These are phyloP conservation scores for Berkeleyomyces rouxiae DNA, from an alignment of 2,329 filamentous ascomycete genomes.

Conservation along the genomic window DNA sequence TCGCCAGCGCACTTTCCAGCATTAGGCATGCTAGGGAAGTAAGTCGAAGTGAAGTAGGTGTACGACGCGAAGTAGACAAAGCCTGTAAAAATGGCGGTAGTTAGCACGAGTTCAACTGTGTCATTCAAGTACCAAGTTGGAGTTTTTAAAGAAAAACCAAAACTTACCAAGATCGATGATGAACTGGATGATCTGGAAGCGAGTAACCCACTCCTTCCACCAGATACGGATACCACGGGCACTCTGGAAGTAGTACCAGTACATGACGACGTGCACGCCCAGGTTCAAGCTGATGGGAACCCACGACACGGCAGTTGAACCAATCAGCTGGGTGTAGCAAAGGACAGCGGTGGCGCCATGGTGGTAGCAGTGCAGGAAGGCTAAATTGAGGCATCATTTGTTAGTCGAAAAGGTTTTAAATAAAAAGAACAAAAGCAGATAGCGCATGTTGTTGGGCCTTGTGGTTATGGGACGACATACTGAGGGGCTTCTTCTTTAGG, in stretches of 20 bases:
- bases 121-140: no score
- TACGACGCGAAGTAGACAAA: slow-evolving; percentile 99
- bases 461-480: slow-evolving; percentile 20
- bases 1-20: slow-evolving; percentile 78
- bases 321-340: slow-evolving; percentile 94
- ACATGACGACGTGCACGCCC: slow-evolving; percentile 94
- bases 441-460: not conserved
- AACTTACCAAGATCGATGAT: slow-evolving; percentile 81
- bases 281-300: slow-evolving; percentile 86
- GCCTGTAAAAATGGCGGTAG: slow-evolving; percentile 30
- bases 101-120: not conserved
- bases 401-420: not conserved
- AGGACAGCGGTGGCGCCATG: slow-evolving; percentile 92
- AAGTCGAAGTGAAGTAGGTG: slow-evolving; percentile 89
- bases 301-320: slow-evolving; percentile 87
- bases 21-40: slow-evolving; percentile 75
- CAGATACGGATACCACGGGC: slow-evolving; percentile 88
- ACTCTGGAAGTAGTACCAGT: slow-evolving; percentile 99
- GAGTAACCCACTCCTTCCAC: slow-evolving; percentile 99
- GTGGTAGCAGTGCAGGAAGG: slow-evolving; percentile 98
- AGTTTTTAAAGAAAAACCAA: slow-evolving; percentile 9
- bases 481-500: slow-evolving; percentile 98
- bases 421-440: not conserved
- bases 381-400: slow-evolving; percentile 2
- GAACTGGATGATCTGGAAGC: slow-evolving; percentile 93